Base-by-base conservation (phyloP, 2,329 filamentous ascomycete genomes). In the Fonsecaea nubica region DNA sequence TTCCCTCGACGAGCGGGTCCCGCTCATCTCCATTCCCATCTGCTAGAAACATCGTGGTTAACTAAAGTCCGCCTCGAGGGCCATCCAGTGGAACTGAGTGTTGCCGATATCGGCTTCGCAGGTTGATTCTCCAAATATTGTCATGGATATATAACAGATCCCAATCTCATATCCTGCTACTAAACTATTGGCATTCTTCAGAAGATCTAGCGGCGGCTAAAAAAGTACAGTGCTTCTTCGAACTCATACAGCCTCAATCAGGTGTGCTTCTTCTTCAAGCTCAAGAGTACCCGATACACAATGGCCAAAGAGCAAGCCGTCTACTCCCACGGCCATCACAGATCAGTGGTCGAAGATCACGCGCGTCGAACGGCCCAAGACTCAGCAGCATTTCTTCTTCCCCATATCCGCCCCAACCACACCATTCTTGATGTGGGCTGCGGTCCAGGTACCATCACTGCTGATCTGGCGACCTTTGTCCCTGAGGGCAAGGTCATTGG, bases 361-460 rank as follows among this genome's bases (percentile, higher is more conserved):
- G 69, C 70, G 15, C 70, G 72, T 32, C 76, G 77, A 42, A 77
- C 76, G 21, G 77, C 76, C 7, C 70, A 71, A 45, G 77, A 78
- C 63, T 77, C 74, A 4, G 75, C 75, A 13, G 72, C 79, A 69
- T 84, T 78, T 66, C 74, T 82, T 1, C 70, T 81, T 2, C 76
- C 76, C 9, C 74, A 78, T 58, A 72, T 82, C 30, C 71, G 75
- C 50, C 76, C 78, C 12, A 71, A 71, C 58, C 76, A 76, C 73
- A 73, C 69, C 54, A 76, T 82, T 68, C 76, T 82, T 5, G 80
- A 82, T 65, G 72, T 82, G 12, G 80, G 80, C 40, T 81, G 80
- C 65, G 80, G 80, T 0, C 80, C 80, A 0, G 80, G 79, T 45
- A 79, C 77, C 18, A 81, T 82, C 68, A 82, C 79, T 3, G 65